These are phyloP conservation scores for Podaxis sp. DNA, from an alignment of 768 basidiomycete genomes.

Conservation along the genomic window DNA sequence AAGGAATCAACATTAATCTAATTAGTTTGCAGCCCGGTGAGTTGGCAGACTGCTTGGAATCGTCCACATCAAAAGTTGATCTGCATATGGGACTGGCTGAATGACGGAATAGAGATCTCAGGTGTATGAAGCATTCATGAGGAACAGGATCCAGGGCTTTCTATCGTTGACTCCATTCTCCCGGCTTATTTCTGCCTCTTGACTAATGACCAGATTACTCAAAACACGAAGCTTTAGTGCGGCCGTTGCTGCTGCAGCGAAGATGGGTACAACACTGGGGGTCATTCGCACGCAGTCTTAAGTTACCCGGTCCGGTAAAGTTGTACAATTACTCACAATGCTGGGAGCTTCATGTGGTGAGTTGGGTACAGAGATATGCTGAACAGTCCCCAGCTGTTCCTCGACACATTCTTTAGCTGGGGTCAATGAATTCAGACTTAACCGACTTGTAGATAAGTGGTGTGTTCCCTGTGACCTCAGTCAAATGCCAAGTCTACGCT, in stretches of 20 bases:
- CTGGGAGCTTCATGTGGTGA: neutral
- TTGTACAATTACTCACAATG: neutral
- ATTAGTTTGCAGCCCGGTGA: neutral
- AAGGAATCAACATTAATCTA: neutral
- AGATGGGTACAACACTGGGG: neutral
- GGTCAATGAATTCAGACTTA: neutral
- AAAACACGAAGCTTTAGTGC: neutral
- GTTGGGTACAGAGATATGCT: neutral
- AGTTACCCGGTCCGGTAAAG: neutral
- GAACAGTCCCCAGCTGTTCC: neutral
- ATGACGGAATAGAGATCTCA: neutral
- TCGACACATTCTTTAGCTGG: neutral
- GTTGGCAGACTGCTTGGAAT: neutral
- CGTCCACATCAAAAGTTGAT: neutral
- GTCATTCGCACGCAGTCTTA: neutral
- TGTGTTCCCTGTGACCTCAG: too few species aligned
- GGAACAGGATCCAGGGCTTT: neutral
- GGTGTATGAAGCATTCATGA: neutral
- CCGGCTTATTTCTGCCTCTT: neutral
- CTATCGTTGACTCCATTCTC: neutral
- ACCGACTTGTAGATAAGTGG: too few species aligned
- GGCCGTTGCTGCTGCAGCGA: neutral
- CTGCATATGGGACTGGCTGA: neutral
- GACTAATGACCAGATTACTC: neutral
- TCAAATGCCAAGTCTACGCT: too few species aligned